A percentile compares a stretch with the other conserved stretches of the same genome.
phyloP scores from a whole-genome alignment of 1,284 basidiomycete genomes.

The Fomitopsis palustris region DNA sequence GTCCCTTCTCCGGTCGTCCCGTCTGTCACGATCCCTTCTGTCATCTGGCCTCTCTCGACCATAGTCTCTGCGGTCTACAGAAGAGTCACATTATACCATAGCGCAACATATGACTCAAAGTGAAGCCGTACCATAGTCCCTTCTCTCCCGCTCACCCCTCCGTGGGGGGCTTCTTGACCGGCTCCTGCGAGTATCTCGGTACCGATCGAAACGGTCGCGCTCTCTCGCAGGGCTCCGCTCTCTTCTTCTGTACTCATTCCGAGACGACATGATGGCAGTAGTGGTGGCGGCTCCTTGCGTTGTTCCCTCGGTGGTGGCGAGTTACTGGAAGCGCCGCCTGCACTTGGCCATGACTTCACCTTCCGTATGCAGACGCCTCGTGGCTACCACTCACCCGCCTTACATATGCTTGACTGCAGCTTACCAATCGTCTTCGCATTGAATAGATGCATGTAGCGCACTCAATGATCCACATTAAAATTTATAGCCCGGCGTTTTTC shows the following conservation, averaged over 20 bases:
- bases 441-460: too few relatives aligned
- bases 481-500: too few relatives aligned
- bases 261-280: constrained; percentile 40
- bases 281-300: neutral
- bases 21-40: constrained; percentile 31
- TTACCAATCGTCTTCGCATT: too few relatives aligned
- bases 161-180: constrained; percentile 68
- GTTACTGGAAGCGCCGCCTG: neutral
- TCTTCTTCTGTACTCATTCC: constrained; percentile 52
- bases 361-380: neutral
- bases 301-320: neutral
- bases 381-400: neutral
- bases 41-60: constrained; percentile 27
- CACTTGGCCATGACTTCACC: neutral
- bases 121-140: constrained; percentile 32
- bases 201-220: constrained; percentile 48
- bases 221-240: constrained; percentile 66
- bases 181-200: constrained; percentile 51
- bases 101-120: neutral
- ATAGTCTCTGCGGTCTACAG: constrained; percentile 28
- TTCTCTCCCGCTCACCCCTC: constrained; percentile 43
- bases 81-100: neutral
- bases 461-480: too few relatives aligned
- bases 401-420: too few relatives aligned
- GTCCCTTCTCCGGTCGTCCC: constrained; percentile 32